Conservation (phyloP, 208 protist species). For the Angomonas ambiguus region DNA sequence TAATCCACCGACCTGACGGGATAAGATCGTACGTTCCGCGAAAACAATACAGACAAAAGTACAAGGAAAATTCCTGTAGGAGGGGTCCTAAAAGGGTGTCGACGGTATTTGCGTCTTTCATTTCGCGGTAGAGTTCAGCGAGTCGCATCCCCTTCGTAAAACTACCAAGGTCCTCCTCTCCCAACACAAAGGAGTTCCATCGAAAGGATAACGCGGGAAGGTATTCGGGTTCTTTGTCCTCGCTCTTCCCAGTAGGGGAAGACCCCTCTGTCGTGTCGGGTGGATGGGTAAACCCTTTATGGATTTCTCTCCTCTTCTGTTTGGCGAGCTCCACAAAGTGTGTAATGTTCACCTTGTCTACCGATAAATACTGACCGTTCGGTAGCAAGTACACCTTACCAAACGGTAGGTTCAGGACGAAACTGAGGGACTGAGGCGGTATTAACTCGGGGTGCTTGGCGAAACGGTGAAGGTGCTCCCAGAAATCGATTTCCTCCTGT, state of each 20-base stretch:
- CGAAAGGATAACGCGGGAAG: neutral
- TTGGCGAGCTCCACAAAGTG: neutral
- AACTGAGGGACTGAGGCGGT: neutral
- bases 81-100: neutral
- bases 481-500: neutral
- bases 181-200: neutral
- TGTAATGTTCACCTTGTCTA: neutral
- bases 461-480: neutral
- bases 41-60: neutral
- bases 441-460: neutral
- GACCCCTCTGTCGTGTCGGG: neutral
- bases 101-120: neutral
- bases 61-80: neutral
- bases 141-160: neutral
- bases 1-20: constrained; percentile 1
- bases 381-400: neutral
- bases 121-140: neutral
- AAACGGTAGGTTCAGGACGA: neutral
- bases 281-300: neutral
- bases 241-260: neutral
- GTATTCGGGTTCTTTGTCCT: neutral
- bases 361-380: constrained; percentile 1
- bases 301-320: neutral
- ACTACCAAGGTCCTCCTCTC: neutral
- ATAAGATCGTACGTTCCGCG: constrained; percentile 5